These are phyloP conservation scores for Zanthoxylum bungeanum DNA, from an alignment of 345 rosid genomes.

Conservation along the genomic window DNA sequence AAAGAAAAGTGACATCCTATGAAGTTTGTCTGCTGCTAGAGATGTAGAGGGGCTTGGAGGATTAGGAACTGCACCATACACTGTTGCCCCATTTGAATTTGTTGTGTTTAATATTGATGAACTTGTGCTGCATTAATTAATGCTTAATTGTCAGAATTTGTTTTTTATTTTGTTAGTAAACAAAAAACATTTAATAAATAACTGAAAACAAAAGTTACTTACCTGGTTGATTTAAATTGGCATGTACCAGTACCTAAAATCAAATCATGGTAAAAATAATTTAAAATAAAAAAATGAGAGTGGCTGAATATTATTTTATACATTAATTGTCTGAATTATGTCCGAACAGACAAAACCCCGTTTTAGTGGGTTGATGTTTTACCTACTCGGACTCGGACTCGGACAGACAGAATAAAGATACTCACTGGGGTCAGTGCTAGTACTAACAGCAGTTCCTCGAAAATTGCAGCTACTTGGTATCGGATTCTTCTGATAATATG, in stretches of 20 bases:
- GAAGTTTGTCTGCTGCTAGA: constrained; percentile 15
- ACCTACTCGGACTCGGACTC: too few relatives aligned
- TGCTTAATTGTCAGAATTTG: constrained; percentile 1
- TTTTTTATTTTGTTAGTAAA: neutral
- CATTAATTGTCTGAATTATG: too few relatives aligned
- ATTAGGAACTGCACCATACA: constrained; percentile 52
- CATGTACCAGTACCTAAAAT: constrained; percentile 58
- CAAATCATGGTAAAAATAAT: neutral
- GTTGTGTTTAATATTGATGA: constrained; percentile 65
- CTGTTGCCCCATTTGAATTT: constrained; percentile 56
- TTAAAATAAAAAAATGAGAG: neutral
- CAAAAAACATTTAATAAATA: neutral
- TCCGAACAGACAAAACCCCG: too few relatives aligned
- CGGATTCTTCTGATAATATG: constrained; percentile 75
- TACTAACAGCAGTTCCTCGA: constrained; percentile 72
- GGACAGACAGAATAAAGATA: neutral
- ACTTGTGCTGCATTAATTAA: constrained; percentile 45
- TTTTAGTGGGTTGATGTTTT: too few relatives aligned
- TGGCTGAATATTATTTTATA: too few relatives aligned
- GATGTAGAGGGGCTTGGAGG: constrained; percentile 41
- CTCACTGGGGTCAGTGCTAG: constrained; percentile 89
- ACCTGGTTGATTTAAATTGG: constrained; percentile 64
- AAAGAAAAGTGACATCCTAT: neutral
- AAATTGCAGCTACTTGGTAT: constrained; percentile 74
- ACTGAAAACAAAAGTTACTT: neutral